A percentile compares a stretch with the other conserved stretches of the same genome.
Conservation (phyloP, 805 yeast species). For the Cyberlindnera sargentensis region DNA sequence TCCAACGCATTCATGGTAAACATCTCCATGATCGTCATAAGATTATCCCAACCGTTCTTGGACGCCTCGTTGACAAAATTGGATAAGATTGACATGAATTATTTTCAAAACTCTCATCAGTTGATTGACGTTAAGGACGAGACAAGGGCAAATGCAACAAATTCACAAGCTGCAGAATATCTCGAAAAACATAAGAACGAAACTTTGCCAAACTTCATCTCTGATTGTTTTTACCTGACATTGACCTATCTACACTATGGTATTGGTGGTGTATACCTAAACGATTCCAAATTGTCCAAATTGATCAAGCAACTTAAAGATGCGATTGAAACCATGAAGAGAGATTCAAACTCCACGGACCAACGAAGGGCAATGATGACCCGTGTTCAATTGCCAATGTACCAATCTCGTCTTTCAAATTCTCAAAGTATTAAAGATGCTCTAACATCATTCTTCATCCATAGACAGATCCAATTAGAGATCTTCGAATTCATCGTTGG, state of each 20-base stretch:
- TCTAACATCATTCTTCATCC: constrained; percentile 53
- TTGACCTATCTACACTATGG: constrained; percentile 83
- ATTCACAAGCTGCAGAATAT: constrained; percentile 57
- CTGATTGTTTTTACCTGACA: constrained; percentile 80
- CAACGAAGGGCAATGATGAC: constrained; percentile 26
- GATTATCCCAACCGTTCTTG: constrained; percentile 78
- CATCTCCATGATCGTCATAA: constrained; percentile 56
- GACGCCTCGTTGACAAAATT: constrained; percentile 60
- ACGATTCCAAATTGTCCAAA: constrained; percentile 48
- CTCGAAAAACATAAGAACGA: constrained; percentile 34
- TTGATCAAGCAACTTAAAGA: constrained; percentile 40
- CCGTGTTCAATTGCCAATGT: constrained; percentile 38
- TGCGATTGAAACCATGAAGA: constrained; percentile 25
- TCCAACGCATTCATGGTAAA: constrained; percentile 81
- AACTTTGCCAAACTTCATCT: constrained; percentile 65
- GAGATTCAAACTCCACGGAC: constrained; percentile 10
- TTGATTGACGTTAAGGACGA: constrained; percentile 70
- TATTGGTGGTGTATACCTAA: constrained; percentile 65
- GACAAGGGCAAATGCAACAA: constrained; percentile 73
- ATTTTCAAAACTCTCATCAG: constrained; percentile 41
- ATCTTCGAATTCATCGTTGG: constrained; percentile 76
- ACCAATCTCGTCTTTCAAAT: constrained; percentile 35
- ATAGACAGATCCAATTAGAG: constrained; percentile 52
- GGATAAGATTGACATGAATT: constrained; percentile 70
- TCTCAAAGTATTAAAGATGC: constrained; percentile 46